phyloP scores from a whole-genome alignment of 768 basidiomycete species.

The Asterophora lycoperdoides region DNA sequence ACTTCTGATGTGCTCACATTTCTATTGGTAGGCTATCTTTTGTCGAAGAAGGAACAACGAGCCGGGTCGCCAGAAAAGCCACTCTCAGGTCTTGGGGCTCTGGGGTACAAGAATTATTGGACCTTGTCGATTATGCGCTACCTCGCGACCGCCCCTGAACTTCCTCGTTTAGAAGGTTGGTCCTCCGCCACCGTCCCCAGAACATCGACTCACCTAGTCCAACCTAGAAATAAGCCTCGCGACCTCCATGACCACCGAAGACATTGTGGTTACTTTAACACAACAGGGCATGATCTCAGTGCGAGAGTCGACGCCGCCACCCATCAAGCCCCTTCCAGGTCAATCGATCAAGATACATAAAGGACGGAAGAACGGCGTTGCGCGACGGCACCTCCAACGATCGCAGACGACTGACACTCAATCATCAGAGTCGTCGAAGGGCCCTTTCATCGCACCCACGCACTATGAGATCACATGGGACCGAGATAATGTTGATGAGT shows the following conservation, averaged over 20 bases:
- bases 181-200: conserved; percentile 5
- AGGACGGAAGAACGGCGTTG: conserved; percentile 61
- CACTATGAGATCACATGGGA: conserved; percentile 79
- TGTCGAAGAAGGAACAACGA: conserved; percentile 92
- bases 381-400: conserved; percentile 60
- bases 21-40: conserved; percentile 69
- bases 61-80: conserved; percentile 95
- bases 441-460: conserved; percentile 57
- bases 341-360: conserved; percentile 73
- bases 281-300: conserved; percentile 73
- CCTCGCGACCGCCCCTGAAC: conserved; percentile 51
- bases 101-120: conserved; percentile 98
- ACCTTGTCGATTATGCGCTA: conserved; percentile 82
- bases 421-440: conserved; percentile 37
- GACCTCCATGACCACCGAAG: conserved; percentile 90
- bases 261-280: conserved; percentile 69
- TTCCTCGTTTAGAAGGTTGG: conserved; percentile 73
- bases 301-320: conserved; percentile 45
- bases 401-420: conserved; percentile 46
- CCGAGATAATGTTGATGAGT: conserved; percentile 55
- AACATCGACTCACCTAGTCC: too few species aligned
- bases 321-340: conserved; percentile 64
- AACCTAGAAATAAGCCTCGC: conserved; percentile 71
- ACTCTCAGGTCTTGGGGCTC: conserved; percentile 83
- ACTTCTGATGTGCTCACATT: background rate